A percentile compares a stretch with the other conserved stretches of the same genome.
Conservation (phyloP, 2,329 filamentous ascomycete species). For the Aspergillus fischeri region DNA sequence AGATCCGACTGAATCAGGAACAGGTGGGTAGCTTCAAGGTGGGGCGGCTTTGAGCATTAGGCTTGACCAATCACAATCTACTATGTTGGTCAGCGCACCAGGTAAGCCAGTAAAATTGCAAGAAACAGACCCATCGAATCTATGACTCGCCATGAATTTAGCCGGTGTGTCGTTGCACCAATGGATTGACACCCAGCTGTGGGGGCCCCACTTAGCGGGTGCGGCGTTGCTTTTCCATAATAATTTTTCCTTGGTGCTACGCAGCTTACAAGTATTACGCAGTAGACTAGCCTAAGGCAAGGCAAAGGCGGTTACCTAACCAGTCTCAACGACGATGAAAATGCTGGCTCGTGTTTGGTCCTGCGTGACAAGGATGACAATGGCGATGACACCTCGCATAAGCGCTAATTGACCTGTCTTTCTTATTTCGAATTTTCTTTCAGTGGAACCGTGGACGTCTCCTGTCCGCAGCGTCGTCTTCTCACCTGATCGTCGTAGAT, state of each 20-base stretch:
- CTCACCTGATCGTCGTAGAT: background rate
- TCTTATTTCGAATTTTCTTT: background rate
- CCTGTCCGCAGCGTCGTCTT: background rate
- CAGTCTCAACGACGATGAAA: background rate
- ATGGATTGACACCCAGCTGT: background rate
- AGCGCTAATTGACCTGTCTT: background rate
- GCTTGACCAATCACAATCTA: no score
- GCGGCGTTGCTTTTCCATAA: background rate
- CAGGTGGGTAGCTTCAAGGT: background rate
- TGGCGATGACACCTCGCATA: background rate
- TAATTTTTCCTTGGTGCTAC: background rate
- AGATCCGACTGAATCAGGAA: background rate
- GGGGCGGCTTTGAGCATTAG: no score
- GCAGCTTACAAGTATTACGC: background rate
- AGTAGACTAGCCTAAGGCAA: background rate
- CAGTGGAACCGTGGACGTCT: no score
- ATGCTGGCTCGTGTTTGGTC: background rate
- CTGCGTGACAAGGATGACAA: no score
- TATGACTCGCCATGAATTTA: background rate
- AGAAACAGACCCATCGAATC: background rate
- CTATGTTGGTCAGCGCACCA: accelerated
- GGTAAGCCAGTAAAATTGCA: background rate
- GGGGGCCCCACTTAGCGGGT: background rate
- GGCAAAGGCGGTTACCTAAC: background rate
- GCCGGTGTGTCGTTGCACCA: background rate